Conservation (phyloP, 176 grass and related monocot genomes). For the Triticum aestivum region DNA sequence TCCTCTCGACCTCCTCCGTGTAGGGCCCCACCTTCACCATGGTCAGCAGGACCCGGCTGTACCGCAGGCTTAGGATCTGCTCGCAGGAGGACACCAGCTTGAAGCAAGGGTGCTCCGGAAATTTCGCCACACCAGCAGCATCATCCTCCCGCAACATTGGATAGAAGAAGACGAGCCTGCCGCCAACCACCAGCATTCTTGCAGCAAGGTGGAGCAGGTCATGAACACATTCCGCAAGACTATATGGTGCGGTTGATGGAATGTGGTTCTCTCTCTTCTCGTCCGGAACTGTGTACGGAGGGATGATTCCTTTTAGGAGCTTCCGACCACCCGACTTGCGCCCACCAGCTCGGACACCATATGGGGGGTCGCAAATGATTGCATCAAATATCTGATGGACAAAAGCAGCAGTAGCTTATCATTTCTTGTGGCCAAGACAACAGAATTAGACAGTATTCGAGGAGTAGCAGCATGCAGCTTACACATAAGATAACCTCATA, state of each 20-base stretch:
- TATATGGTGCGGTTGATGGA: constrained; percentile 85
- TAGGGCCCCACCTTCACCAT: constrained; percentile 71
- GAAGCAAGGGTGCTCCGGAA: constrained; percentile 89
- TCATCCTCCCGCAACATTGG: constrained; percentile 69
- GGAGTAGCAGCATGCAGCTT: neutral
- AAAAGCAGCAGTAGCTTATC: neutral
- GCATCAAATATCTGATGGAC: constrained; percentile 74
- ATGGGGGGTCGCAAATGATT: constrained; percentile 93
- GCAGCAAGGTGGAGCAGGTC: constrained; percentile 81
- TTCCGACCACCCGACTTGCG: constrained; percentile 88
- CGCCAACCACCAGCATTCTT: constrained; percentile 75
- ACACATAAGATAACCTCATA: neutral
- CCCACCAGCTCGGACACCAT: constrained; percentile 91
- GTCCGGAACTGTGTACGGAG: constrained; percentile 83
- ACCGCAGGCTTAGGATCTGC: constrained; percentile 83
- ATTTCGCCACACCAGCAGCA: neutral
- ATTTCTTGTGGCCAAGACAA: neutral
- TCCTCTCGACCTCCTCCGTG: constrained; percentile 53
- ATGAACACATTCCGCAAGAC: constrained; percentile 78
- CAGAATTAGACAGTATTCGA: neutral
- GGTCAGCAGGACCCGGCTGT: constrained; percentile 79
- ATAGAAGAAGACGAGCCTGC: constrained; percentile 82
- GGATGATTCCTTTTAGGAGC: constrained; percentile 64
- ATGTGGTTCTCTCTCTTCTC: constrained; percentile 86
- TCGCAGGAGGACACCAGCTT: constrained; percentile 64